Evolutionary conservation across 805 yeast species (phyloP).

Genomic region (Clavispora fructus): DNA sequence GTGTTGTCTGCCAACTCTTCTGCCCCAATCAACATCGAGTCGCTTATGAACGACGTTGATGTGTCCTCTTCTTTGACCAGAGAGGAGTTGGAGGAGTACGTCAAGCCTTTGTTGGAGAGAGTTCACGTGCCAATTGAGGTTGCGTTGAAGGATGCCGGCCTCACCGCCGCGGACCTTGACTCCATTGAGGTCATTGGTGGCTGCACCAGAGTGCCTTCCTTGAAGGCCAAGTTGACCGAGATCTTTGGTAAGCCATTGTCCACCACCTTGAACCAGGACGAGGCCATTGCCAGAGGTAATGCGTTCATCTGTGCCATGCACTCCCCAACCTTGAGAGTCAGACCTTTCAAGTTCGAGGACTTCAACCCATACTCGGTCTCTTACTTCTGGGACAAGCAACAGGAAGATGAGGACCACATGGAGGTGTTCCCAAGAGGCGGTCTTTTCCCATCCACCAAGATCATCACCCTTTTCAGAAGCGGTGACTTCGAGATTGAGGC

Average conservation of each 20-base stretch:
- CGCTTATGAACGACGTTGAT: slow-evolving; percentile 95
- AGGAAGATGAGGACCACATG: slow-evolving; percentile 83
- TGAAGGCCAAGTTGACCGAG: slow-evolving; percentile 76
- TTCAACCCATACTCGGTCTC: slow-evolving; percentile 87
- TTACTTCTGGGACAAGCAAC: slow-evolving; percentile 91
- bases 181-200: slow-evolving; percentile 97
- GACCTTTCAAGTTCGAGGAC: slow-evolving; percentile 98
- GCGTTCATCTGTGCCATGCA: slow-evolving; percentile 98
- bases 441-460: slow-evolving; percentile 88
- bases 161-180: slow-evolving; percentile 71
- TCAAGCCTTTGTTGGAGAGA: slow-evolving; percentile 74
- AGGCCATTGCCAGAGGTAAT: slow-evolving; percentile 98
- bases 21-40: slow-evolving; percentile 94
- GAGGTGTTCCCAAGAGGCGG: slow-evolving; percentile 98
- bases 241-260: slow-evolving; percentile 64
- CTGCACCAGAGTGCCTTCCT: slow-evolving; percentile 92
- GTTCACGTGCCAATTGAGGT: slow-evolving; percentile 70
- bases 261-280: slow-evolving; percentile 96
- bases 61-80: slow-evolving; percentile 85
- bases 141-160: slow-evolving; percentile 77
- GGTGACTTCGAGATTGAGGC: slow-evolving; percentile 86
- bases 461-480: slow-evolving; percentile 88
- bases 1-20: slow-evolving; percentile 91
- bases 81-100: slow-evolving; percentile 87
- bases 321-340: slow-evolving; percentile 97